Evolutionary conservation across 179 eudicot species (phyloP), one percentile per base, ranked within the genome.

Genomic region (Kewa caespitosa): DNA sequence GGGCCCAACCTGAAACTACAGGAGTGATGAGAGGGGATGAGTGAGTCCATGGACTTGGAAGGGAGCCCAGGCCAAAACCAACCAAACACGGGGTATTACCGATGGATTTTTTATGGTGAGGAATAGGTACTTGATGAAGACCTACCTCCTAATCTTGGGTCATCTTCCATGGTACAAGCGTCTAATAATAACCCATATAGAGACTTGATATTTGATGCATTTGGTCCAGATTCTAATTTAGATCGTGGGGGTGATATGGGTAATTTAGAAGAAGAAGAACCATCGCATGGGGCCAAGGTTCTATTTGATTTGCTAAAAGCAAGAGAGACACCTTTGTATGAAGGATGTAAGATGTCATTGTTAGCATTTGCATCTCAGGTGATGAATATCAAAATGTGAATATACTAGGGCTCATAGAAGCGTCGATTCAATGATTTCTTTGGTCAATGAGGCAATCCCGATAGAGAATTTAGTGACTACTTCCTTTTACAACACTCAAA

Each of bases 171-270:
- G 36, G n/a, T 8, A 9, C 2, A 1, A 7, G 34, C 34, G n/a
- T 59, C 64, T n/a, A n/a, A n/a, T n/a, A n/a, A n/a, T 59, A 59
- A 31, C 20, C 5, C 64, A 17, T 59, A 57, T 30, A 25, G 42
- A 32, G 38, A 72, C 31, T 57, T 72, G 75, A 22, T 72, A 15
- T 37, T 72, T 20, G 67, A 72, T 59, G 75, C 67, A 8, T 72
- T 42, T 37, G 62, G 43, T 31, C 60, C 36, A 3, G 38, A 55
- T 34, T 27, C 25, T 59, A 28, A 30, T 15, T 37, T 0, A 55
- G 31, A 6, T 38, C 8, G 20, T 67, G 39, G 33, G n/a, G 11
- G 54, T n/a, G n/a, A n/a, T n/a, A 42, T 2, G 18, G 18, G 23
- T 20, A 8, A n/a, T n/a, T 22, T 4, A 23, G 6, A 8, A 22